Evolutionary conservation across 345 rosid species (phyloP).

Genomic region (Salix arbutifolia): DNA sequence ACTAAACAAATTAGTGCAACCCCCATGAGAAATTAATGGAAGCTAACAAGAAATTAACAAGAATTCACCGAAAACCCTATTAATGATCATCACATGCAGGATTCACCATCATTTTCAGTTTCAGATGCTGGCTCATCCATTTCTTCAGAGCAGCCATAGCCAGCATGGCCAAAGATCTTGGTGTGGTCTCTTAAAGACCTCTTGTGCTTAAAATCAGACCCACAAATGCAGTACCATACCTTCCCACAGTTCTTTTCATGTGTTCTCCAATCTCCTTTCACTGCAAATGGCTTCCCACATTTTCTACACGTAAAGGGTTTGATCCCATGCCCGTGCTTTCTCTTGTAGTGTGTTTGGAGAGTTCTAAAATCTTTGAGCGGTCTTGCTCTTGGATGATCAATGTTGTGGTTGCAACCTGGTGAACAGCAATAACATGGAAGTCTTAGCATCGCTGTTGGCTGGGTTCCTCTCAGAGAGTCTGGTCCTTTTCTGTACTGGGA

Average conservation of each 20-base stretch:
- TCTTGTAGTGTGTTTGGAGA: conserved; percentile 82
- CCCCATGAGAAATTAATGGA: background rate
- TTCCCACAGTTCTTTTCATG: conserved; percentile 88
- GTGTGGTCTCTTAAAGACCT: conserved; percentile 73
- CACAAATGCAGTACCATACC: conserved; percentile 74
- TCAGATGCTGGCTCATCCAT: conserved; percentile 61
- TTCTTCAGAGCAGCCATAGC: conserved; percentile 41
- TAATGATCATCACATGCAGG: background rate
- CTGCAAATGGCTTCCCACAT: conserved; percentile 74
- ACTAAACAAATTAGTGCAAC: background rate
- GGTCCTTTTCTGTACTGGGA: conserved; percentile 88
- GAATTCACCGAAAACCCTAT: background rate
- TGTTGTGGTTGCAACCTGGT: conserved; percentile 66
- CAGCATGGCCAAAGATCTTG: conserved; percentile 76
- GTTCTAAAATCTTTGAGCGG: conserved; percentile 81
- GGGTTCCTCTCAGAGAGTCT: conserved; percentile 65
- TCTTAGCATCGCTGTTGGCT: conserved; percentile 71
- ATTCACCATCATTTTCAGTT: conserved; percentile 32
- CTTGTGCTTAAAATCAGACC: conserved; percentile 79
- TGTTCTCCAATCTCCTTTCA: conserved; percentile 80
- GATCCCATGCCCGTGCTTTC: conserved; percentile 73
- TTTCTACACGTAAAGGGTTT: conserved; percentile 69
- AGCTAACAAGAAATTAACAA: background rate
- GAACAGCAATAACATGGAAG: conserved; percentile 75
- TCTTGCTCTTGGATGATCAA: conserved; percentile 70